Evolutionary conservation across 2,329 filamentous ascomycete species (phyloP).

Genomic region (Pyrenochaeta sp.): DNA sequence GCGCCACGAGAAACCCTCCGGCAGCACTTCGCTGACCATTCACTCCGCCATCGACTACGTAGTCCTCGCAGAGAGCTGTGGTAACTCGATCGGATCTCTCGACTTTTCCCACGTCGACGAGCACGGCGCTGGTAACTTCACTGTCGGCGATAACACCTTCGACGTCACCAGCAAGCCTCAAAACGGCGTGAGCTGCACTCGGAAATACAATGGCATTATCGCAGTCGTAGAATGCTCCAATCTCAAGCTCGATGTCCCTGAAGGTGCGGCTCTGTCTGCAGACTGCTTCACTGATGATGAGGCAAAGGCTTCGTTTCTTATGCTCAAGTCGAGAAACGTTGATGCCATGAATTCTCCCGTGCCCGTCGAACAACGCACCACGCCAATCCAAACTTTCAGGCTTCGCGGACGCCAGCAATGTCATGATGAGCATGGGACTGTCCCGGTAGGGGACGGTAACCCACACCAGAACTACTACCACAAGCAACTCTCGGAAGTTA

Average conservation of each 20-base stretch:
- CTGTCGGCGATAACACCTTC: not conserved
- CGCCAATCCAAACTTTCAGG: no score
- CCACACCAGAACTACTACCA: constrained; percentile 10
- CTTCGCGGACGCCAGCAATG: no score
- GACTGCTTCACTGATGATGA: constrained; percentile 6
- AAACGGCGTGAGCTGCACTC: constrained; percentile 4
- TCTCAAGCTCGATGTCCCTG: constrained; percentile 3
- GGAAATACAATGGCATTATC: constrained; percentile 5
- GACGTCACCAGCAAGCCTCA: constrained; percentile 1
- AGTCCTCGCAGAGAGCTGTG: constrained; percentile 6
- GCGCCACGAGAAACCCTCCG: constrained; percentile 7
- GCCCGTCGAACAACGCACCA: no score
- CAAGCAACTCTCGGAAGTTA: constrained; percentile 6
- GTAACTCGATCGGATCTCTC: constrained; percentile 2
- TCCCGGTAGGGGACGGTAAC: constrained; percentile 1
- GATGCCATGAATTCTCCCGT: no score
- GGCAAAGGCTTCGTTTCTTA: not conserved
- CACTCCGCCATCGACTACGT: not conserved
- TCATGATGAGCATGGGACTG: not conserved
- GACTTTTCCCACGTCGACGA: constrained; percentile 6
- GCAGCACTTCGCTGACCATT: constrained; percentile 5
- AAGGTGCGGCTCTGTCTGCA: constrained; percentile 1
- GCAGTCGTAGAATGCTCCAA: constrained; percentile 1
- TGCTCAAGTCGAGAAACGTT: no score
- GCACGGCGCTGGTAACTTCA: constrained; percentile 8